Conservation (phyloP, 805 yeast genomes). For the Starmerella roubikii region DNA sequence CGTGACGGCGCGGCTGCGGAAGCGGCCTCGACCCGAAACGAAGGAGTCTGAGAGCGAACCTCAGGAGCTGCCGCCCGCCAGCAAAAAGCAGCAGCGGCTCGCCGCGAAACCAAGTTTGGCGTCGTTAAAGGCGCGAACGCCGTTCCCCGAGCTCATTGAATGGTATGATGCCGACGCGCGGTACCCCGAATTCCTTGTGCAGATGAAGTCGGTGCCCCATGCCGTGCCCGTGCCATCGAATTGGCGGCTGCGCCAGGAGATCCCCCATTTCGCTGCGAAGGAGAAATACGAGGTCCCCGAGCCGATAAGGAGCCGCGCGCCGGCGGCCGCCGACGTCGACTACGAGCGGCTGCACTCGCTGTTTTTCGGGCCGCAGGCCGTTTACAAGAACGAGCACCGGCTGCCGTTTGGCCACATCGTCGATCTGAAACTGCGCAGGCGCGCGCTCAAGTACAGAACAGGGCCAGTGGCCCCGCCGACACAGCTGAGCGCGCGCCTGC, state of each 20-base stretch:
- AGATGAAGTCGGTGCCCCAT: conserved; percentile 52
- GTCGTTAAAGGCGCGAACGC: conserved; percentile 45
- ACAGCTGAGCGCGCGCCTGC: conserved; percentile 24
- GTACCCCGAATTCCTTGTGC: conserved; percentile 55
- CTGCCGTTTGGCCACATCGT: conserved; percentile 57
- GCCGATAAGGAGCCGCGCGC: conserved; percentile 24
- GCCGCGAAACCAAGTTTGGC: conserved; percentile 51
- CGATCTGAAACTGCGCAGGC: conserved; percentile 22
- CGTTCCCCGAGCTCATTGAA: conserved; percentile 61
- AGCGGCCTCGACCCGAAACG: background rate
- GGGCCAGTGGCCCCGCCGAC: background rate
- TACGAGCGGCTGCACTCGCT: conserved; percentile 72
- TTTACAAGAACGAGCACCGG: conserved; percentile 26
- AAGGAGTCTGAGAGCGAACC: background rate
- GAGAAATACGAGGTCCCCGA: conserved; percentile 64
- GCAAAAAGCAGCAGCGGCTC: conserved; percentile 22
- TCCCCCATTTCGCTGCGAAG: conserved; percentile 31
- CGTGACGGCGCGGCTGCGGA: conserved; percentile 8
- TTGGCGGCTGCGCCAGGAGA: conserved; percentile 73
- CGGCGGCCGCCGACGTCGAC: conserved; percentile 50
- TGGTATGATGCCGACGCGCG: conserved; percentile 79
- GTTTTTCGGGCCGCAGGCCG: conserved; percentile 62
- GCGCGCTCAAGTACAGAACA: conserved; percentile 1
- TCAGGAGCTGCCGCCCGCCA: background rate
- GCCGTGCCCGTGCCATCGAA: conserved; percentile 66